Evolutionary conservation across 768 basidiomycete species (phyloP), one percentile per base, ranked within the genome.

Genomic region (Auricularia sp.): DNA sequence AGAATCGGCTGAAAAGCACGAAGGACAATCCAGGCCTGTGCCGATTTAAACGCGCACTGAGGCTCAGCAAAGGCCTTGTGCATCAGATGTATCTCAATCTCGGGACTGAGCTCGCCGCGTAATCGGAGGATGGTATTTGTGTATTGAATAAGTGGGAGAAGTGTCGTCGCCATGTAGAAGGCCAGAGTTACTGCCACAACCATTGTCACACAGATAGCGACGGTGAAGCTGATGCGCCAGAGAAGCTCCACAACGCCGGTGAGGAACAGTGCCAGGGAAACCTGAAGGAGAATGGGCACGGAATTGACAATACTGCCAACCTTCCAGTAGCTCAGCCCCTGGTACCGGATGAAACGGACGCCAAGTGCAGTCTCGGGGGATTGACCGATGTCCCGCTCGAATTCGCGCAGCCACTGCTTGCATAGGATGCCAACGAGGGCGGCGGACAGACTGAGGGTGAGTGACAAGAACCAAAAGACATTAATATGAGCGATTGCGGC

Each of bases 401-500:
- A 68, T 21, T 65, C 61, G 33, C 68, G 67, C 2, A 74, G 68
- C 73, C 74, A 75, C 61, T 74, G 73, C 54, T 72, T 71, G 36
- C 70, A 70, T 35, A 72, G 59, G 67, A 75, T 72, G 58, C 70
- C 70, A 33, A 71, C 63, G n/a, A 68, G 68, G 0, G 73, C 70
- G 0, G 71, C 66, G 13, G 69, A 51, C 4, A 75, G 68, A 34
- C 68, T 70, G 47, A 69, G 63, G 3, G 68, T 62, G 13, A 75
- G 71, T 36, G 70, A 70, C 1, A 68, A 63, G 65, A 72, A 71
- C 70, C 71, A 72, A 1, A 73, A 65, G 7, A 59, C 61, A 62
- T 74, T 75, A 51, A 73, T 64, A 77, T 75, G 58, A 81, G 83
- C 67, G 82, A 83, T 65, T 81, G 80, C 63, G 79, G 56, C 35